These are phyloP conservation scores for Podosphaera fusca DNA, from an alignment of 2,329 filamentous ascomycete species.

Conservation along the genomic window DNA sequence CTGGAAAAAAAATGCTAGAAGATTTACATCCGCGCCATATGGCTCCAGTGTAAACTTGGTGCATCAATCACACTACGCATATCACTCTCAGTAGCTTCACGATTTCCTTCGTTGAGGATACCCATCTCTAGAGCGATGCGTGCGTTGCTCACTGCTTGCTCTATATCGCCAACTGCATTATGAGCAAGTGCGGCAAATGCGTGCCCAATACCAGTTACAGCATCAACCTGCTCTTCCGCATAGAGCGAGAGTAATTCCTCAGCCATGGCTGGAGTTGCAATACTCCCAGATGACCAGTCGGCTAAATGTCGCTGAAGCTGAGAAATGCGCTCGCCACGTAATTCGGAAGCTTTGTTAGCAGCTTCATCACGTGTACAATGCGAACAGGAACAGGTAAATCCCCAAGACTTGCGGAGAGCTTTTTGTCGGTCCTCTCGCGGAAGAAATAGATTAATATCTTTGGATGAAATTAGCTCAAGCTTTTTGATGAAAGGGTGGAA, in stretches of 20 bases:
- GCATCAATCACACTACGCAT: slow-evolving; percentile 17
- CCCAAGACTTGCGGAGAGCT: slow-evolving; percentile 17
- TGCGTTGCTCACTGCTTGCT: slow-evolving; percentile 17
- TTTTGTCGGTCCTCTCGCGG: slow-evolving; percentile 13
- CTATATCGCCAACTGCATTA: slow-evolving; percentile 17
- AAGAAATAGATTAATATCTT: slow-evolving; percentile 16
- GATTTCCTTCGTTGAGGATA: slow-evolving; percentile 15
- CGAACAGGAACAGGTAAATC: slow-evolving; percentile 19
- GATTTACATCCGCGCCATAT: background rate
- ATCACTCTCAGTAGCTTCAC: slow-evolving; percentile 13
- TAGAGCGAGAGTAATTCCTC: slow-evolving; percentile 19
- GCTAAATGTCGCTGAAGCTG: slow-evolving; percentile 15
- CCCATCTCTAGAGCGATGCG: slow-evolving; percentile 12
- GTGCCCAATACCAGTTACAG: slow-evolving; percentile 16
- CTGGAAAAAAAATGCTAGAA: too few species aligned
- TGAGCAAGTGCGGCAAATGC: slow-evolving; percentile 20
- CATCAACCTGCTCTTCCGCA: slow-evolving; percentile 16
- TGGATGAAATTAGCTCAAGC: slow-evolving; percentile 1
- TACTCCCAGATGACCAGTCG: slow-evolving; percentile 15
- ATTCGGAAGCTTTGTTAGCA: slow-evolving; percentile 13
- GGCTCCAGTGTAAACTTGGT: slow-evolving; percentile 15
- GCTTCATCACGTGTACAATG: slow-evolving; percentile 15
- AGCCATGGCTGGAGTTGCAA: slow-evolving; percentile 17
- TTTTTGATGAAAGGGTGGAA: too few species aligned
- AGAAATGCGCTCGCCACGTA: slow-evolving; percentile 16